Evolutionary conservation across 257 asterid genomes (phyloP), one percentile per base, ranked within the genome.

Genomic region (Lavandula angustifolia): DNA sequence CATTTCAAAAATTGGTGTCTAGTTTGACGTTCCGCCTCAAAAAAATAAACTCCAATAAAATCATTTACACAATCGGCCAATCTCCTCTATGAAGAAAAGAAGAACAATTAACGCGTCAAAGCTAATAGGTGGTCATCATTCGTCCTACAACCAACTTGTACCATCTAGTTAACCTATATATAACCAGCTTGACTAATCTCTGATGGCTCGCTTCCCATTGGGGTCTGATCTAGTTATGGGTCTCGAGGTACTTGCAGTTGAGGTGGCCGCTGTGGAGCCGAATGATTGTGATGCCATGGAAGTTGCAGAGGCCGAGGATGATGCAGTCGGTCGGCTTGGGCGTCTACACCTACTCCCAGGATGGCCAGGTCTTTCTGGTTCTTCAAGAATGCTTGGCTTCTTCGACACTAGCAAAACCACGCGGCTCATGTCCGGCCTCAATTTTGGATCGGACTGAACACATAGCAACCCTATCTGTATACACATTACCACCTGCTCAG

Each of bases 391-490:
- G 57, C 73, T 74, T 9, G 86, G 82, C 59, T 72, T 87, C 67
- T 74, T 83, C n/a, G 94, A 80, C n/a, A 89, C 71, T 75, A 83
- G 72, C 70, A 85, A 69, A 53, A 87, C 89, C 3, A 87, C 82
- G 0, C 87, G 94, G 5, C 85, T 74, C 94, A 89, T 85, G 67
- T 70, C 70, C 4, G 97, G 95, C 12, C 97, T 84, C 41, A 72
- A 74, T 27, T 57, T 64, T 13, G 95, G 97, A 64, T 89, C 94
- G 2, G 88, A 71, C 56, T 89, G 97, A 27, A 78, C 75, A 61
- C 97, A 89, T n/a, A 89, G 70, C 66, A 89, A 69, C 22, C 97
- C 95, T 14, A 89, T 76, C 17, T 87, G 85, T 77, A 81, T 66
- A 75, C 81, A 87, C 78, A 81, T 56, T 75, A 75, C 75, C 57